phyloP scores from a whole-genome alignment of 768 basidiomycete species.

The Terana coerulea region DNA sequence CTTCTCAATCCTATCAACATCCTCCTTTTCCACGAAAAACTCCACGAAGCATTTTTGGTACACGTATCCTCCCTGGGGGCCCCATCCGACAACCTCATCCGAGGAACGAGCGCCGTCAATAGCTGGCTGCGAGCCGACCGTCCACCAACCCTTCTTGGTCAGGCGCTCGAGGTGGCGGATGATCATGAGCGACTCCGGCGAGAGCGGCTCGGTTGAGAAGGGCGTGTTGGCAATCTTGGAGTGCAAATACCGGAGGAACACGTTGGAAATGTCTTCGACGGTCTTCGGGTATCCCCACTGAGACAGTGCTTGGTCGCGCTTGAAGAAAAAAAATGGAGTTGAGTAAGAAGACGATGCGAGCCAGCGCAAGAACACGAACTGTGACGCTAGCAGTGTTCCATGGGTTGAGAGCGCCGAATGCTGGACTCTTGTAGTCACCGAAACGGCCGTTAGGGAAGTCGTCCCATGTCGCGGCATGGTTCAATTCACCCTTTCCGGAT shows the following conservation, averaged over 20 bases:
- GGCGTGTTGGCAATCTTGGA: constrained; percentile 75
- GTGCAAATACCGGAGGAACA: constrained; percentile 81
- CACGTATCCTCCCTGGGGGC: constrained; percentile 88
- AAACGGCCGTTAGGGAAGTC: constrained; percentile 99
- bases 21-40: constrained; percentile 73
- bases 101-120: constrained; percentile 75
- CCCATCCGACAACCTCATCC: constrained; percentile 87
- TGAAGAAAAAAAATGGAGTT: background rate
- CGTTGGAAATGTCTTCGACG: constrained; percentile 62
- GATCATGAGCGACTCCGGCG: constrained; percentile 78
- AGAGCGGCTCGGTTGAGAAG: constrained; percentile 82
- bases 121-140: constrained; percentile 94
- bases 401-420: constrained; percentile 77
- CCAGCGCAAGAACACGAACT: constrained; percentile 34
- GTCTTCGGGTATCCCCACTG: constrained; percentile 77
- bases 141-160: constrained; percentile 87
- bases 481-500: constrained; percentile 68
- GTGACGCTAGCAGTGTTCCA: constrained; percentile 71
- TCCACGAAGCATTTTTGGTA: constrained; percentile 98
- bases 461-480: constrained; percentile 80
- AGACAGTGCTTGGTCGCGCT: constrained; percentile 60
- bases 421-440: constrained; percentile 96
- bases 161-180: constrained; percentile 72
- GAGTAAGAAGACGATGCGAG: background rate
- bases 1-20: constrained; percentile 57